Base-by-base conservation (phyloP, 805 yeast species). In the Yarrowia yakushimensis region DNA sequence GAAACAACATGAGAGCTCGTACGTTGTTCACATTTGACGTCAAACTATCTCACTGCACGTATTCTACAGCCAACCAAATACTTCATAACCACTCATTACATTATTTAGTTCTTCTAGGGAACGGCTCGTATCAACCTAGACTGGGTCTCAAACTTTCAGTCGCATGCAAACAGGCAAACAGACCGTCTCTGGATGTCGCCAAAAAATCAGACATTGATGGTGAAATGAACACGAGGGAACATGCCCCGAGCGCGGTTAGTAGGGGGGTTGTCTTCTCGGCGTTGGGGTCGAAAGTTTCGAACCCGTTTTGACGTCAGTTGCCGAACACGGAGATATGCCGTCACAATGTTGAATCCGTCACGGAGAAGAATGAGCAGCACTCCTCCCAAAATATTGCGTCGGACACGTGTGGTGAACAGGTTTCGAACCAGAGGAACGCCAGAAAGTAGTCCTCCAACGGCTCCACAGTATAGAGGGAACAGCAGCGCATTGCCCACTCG, bases 311-410 rank as follows among this genome's bases (percentile, higher is more conserved):
- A 52, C 43, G 59, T 52, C 4, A 52, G 31, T 36, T 52, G 59
- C 17, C 59, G 59, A 34, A 52, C 59, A 33, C 59, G 59, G 43
- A 52, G 59, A 52, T 64, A 63, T 18, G 71, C 70, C 4, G 69
- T 68, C 15, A 67, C 25, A 11, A 69, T 62, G 52, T 69, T 68
- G 34, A 69, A 64, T 7, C 68, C 46, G 41, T 69, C 72, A 13
- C 70, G 66, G 17, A 65, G 25, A 4, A 67, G 30, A 5, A 69
- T 63, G 8, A 69, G 65, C 17, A 67, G 50, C 20, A 65, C 61
- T 1, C 69, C 71, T 4, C 70, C 72, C 4, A 67, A 30, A 18
- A 69, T 54, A 63, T 69, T 69, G 13, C 46, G 61, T 20, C 61
- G 61, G 23, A 55, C 61, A 27, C 48, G 46, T 28, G 48, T 39